These are phyloP conservation scores for Castanospermum australe DNA, from an alignment of 306 rosid species.

Conservation along the genomic window DNA sequence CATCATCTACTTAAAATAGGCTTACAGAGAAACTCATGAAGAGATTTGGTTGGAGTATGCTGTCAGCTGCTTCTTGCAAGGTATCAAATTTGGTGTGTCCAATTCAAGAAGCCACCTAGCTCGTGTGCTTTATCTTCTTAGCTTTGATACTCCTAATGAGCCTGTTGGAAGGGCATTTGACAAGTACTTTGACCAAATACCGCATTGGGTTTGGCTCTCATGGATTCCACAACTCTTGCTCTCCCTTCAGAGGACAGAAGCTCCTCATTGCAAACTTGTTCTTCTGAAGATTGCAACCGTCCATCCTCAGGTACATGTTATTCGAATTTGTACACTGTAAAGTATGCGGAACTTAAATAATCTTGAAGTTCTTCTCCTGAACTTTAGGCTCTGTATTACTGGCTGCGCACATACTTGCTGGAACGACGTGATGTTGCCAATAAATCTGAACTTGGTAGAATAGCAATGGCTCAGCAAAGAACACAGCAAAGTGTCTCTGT, in stretches of 20 bases:
- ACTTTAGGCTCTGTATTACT: slow-evolving; percentile 89
- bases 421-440: slow-evolving; percentile 98
- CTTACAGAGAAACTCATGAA: slow-evolving; percentile 80
- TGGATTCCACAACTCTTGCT: slow-evolving; percentile 99
- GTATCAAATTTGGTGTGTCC: slow-evolving; percentile 87
- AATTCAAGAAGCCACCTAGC: slow-evolving; percentile 98
- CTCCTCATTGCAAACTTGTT: slow-evolving; percentile 93
- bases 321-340: neutral
- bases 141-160: slow-evolving; percentile 90
- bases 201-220: slow-evolving; percentile 99
- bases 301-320: slow-evolving; percentile 79
- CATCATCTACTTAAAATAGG: slow-evolving; percentile 49
- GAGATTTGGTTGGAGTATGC: slow-evolving; percentile 98
- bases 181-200: slow-evolving; percentile 87
- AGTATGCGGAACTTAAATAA: slow-evolving; percentile 16
- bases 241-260: slow-evolving; percentile 97
- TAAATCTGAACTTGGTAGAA: slow-evolving; percentile 89
- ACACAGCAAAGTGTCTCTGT: slow-evolving; percentile 75
- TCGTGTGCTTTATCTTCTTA: slow-evolving; percentile 93
- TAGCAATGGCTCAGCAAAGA: slow-evolving; percentile 94
- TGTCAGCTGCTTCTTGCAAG: slow-evolving; percentile 96
- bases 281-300: slow-evolving; percentile 84
- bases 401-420: slow-evolving; percentile 97
- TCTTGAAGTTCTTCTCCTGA: slow-evolving; percentile 31
- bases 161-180: slow-evolving; percentile 94